phyloP scores from a whole-genome alignment of 352 stramenopile genomes.

The Phytophthora constricta region DNA sequence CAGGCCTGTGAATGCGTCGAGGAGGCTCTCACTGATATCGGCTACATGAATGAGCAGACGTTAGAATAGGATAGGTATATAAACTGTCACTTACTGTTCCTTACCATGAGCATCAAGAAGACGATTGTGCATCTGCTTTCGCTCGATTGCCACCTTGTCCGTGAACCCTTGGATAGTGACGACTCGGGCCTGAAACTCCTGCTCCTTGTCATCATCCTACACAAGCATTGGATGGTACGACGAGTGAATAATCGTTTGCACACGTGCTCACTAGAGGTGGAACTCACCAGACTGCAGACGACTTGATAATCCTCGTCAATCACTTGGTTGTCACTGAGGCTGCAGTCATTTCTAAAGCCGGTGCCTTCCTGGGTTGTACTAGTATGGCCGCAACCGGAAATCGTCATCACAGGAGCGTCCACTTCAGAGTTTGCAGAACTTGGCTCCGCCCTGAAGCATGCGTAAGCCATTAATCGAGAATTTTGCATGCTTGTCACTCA shows the following conservation, averaged over 20 bases:
- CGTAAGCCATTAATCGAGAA: too few relatives aligned
- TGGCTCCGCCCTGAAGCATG: not conserved
- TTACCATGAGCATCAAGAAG: constrained; percentile 50
- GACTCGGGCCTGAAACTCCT: constrained; percentile 33
- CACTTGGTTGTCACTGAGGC: constrained; percentile 4
- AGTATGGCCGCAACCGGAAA: not conserved
- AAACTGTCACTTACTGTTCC: not conserved
- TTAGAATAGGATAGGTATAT: constrained; percentile 16
- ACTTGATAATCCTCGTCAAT: constrained; percentile 33
- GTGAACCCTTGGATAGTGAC: constrained; percentile 33
- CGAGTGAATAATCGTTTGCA: not conserved
- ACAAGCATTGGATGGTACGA: not conserved
- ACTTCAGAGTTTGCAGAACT: not conserved
- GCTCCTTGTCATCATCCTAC: constrained; percentile 41
- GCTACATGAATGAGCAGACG: constrained; percentile 26
- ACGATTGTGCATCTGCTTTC: constrained; percentile 32
- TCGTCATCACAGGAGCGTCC: not conserved
- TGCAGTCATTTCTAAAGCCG: not conserved
- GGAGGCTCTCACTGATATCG: constrained; percentile 48
- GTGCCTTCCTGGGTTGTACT: not conserved
- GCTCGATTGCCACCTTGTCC: constrained; percentile 30
- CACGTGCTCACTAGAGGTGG: not conserved
- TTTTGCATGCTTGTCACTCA: too few relatives aligned
- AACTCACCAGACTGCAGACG: constrained; percentile 30
- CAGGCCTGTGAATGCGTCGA: constrained; percentile 50